phyloP scores from a whole-genome alignment of 1,284 basidiomycete genomes.

The Naganishia albida region DNA sequence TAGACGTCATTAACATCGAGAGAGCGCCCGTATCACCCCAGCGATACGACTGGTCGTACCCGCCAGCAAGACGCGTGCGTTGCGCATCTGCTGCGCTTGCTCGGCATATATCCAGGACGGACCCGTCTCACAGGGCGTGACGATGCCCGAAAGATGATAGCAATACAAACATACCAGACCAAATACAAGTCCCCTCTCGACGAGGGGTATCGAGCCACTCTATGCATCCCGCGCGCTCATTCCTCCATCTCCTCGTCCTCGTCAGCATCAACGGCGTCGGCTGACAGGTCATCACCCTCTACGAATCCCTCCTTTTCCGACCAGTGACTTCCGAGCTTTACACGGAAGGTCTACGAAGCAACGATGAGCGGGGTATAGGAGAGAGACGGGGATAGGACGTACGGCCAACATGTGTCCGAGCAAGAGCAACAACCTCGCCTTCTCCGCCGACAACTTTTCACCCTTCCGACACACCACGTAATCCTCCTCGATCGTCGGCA shows the following conservation, averaged over 20 bases:
- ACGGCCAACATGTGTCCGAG: constrained; percentile 80
- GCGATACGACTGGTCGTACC: too few relatives aligned
- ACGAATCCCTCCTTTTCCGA: constrained; percentile 65
- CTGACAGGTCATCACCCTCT: constrained; percentile 57
- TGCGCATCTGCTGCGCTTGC: too few relatives aligned
- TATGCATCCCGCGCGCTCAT: not conserved
- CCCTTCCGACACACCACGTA: constrained; percentile 85
- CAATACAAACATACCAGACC: constrained; percentile 10
- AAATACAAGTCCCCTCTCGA: constrained; percentile 9
- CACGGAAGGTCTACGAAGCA: constrained; percentile 61
- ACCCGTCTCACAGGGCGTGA: too few relatives aligned
- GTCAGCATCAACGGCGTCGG: constrained; percentile 14
- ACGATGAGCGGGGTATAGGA: not conserved
- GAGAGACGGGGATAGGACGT: constrained; percentile 35
- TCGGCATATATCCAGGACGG: too few relatives aligned
- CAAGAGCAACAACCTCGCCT: constrained; percentile 85
- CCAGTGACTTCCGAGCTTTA: constrained; percentile 73
- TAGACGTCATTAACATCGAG: too few relatives aligned
- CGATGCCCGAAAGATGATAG: not conserved
- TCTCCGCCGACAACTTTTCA: constrained; percentile 74
- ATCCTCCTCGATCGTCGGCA: constrained; percentile 78
- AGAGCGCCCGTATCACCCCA: too few relatives aligned
- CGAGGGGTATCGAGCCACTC: not conserved
- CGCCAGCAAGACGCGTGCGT: too few relatives aligned
- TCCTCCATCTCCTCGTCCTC: constrained; percentile 26